Base-by-base conservation (phyloP, 1,284 basidiomycete genomes). In the Moesziomyces globuligerus region DNA sequence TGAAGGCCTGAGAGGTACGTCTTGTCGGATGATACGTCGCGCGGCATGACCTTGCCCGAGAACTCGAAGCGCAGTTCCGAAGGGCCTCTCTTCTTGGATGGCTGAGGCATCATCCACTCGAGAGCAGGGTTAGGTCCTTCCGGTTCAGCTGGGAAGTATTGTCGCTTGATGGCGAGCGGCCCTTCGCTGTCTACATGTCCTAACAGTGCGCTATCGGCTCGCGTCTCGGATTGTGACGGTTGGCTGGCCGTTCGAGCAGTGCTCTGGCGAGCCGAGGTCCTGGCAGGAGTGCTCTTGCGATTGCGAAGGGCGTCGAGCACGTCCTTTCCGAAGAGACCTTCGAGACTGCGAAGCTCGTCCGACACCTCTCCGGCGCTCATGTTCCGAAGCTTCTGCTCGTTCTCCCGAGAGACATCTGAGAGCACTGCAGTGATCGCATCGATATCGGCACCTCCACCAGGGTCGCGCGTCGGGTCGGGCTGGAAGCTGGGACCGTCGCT, bases 101-200 rank as follows among this genome's bases (percentile, higher is more conserved):
- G 47, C 40, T 57, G 34, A 37, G 52, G 57, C 48, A 70, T 60
- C 53, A 74, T 79, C 79, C 79, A 81, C 44, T 72, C 74, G 21
- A 81, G 37, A 13, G 66, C 47, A 3, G 76, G 56, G 23, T 71
- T 70, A 13, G 64, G 55, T 25, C 56, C 59, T 21, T 66, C 65
- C 2, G 84, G 81, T 45, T 85, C 87, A 56, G 87, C 83, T 0
- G 94, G 92, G 81, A 97, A 97, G 85, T 90, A 97, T 32, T 89
- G 88, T 28, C 86, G 86, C 41, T 91, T 89, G 70, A 95, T 94
- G 69, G 90, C 87, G 79, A 93, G 91, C 6, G 92, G 88, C 0
- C 89, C 89, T 6, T 90, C 91, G 76, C 90, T 88, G 57, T 90
- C 89, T 4, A 85, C 85, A 26, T 86, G 32, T 43, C 39, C 23